Conservation (phyloP, 139 green algal genomes). For the Closterium sp. region DNA sequence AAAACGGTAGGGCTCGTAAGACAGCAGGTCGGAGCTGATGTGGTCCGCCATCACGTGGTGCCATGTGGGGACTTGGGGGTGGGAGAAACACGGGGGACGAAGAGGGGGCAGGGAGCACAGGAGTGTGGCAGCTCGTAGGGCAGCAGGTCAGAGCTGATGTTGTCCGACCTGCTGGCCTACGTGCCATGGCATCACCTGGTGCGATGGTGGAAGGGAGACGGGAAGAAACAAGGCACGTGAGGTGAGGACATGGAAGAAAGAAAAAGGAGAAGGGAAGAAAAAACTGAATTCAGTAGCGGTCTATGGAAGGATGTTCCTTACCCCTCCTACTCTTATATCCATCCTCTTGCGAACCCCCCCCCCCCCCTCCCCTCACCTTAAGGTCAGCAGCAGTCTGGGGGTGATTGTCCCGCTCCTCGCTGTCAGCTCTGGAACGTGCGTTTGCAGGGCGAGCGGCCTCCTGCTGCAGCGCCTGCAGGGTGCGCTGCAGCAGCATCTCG, state of each 20-base stretch:
- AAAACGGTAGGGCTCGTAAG: constrained; percentile 5
- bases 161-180: no score
- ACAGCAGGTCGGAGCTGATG: constrained; percentile 19
- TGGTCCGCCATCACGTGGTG: constrained; percentile 16
- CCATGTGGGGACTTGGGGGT: no score
- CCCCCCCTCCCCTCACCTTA: background rate
- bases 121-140: constrained; percentile 38
- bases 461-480: background rate
- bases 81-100: no score
- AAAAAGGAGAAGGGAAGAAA: background rate
- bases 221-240: no score
- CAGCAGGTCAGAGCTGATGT: constrained; percentile 22
- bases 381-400: constrained; percentile 9
- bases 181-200: constrained; percentile 38
- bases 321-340: no score
- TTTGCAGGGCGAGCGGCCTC: background rate
- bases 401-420: background rate
- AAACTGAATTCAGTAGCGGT: no score
- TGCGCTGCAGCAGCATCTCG: constrained; percentile 27
- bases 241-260: background rate
- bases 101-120: no score
- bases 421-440: background rate
- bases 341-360: no score
- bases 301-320: no score
- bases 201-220: no score